Conservation (phyloP, 768 basidiomycete genomes). For the Harrya chromipes region DNA sequence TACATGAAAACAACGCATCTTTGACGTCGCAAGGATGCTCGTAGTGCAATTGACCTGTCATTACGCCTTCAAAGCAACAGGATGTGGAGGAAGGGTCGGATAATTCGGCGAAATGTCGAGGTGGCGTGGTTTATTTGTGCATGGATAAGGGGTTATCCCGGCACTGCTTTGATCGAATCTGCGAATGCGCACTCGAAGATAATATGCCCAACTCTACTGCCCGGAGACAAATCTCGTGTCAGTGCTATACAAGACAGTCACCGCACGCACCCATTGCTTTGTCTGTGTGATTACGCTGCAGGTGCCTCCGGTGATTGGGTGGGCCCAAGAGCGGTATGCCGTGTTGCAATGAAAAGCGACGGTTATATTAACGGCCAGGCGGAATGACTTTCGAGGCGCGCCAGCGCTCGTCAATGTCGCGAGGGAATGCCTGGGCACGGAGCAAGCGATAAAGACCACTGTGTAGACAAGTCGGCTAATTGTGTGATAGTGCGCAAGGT, state of each 20-base stretch:
- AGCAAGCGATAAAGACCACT: slow-evolving; percentile 1
- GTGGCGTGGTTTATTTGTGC: slow-evolving; percentile 31
- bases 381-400: slow-evolving; percentile 7
- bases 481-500: slow-evolving; percentile 9
- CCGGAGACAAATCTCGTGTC: slow-evolving; percentile 5
- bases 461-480: neutral
- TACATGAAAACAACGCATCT: slow-evolving; percentile 27
- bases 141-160: slow-evolving; percentile 27
- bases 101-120: slow-evolving; percentile 10
- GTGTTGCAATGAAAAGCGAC: slow-evolving; percentile 14
- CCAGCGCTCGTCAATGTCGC: neutral
- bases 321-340: slow-evolving; percentile 15
- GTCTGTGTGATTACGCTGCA: neutral
- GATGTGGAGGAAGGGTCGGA: slow-evolving; percentile 5
- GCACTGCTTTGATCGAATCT: slow-evolving; percentile 23
- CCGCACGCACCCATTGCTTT: slow-evolving; percentile 11
- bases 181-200: slow-evolving; percentile 6
- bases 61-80: slow-evolving; percentile 12
- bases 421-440: neutral
- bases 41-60: slow-evolving; percentile 13
- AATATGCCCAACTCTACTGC: neutral
- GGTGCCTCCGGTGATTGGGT: slow-evolving; percentile 23
- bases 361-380: slow-evolving; percentile 22
- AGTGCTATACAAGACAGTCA: neutral
- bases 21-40: slow-evolving; percentile 18